Base-by-base conservation (phyloP, 331 rosid genomes). In the Telfairia occidentalis region DNA sequence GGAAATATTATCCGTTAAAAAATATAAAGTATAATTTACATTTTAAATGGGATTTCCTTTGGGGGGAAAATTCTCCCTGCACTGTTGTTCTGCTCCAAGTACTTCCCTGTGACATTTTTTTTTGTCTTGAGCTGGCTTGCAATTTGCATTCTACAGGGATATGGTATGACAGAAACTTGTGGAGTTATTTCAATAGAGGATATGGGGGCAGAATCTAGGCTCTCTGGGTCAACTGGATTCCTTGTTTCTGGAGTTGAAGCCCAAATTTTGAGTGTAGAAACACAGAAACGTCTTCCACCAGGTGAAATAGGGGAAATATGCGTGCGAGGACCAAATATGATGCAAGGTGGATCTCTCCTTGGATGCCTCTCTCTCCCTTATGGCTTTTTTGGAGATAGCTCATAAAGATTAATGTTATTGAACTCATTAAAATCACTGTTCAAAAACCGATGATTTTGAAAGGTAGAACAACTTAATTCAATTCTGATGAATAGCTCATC, bases 141-240 rank as follows among this genome's bases (percentile, higher is more conserved):
- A 4, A 26, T 12, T n/a, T 72, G 18, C 37, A 13, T 29, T 26
- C 42, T 55, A 76, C 60, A 79, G 82, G 82, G 79, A 19, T 80
- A 75, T 54, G 83, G 79, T 2, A 74, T 80, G 79, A 80, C 83
- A 6, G 83, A 80, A 75, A 45, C 65, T 79, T 73, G 57, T 79
- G 60, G 53, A 43, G 32, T 67, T 57, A 28, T 71, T 78, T 29
- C 81, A 13, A 3, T 54, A 2, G 79, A 55, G 63, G 34, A 66
- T 45, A 3, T 32, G 2, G 72, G 8, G 26, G 64, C 43, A 75
- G 72, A 74, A 80, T 66, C 73, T 53, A 48, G 28, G 23, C 46
- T 46, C 43, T 80, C 77, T 5, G 76, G 77, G 9, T 59, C 83
- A 34, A 32, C 79, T 10, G 83, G 83, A 34, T 0, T 23, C 15